phyloP scores from a whole-genome alignment of 2,329 filamentous ascomycete genomes.

The Stemphylium vesicarium region DNA sequence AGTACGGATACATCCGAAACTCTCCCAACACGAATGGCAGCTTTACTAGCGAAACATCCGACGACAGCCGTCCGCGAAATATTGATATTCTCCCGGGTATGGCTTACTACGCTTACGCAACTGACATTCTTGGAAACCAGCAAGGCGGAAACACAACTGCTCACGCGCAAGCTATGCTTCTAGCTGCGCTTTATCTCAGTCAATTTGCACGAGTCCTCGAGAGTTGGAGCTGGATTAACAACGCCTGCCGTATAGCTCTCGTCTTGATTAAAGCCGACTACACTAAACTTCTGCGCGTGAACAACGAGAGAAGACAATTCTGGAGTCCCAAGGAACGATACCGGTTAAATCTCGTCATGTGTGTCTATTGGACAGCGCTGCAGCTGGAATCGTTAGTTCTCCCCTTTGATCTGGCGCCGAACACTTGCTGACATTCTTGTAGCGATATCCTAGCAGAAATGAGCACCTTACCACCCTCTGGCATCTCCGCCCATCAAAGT shows the following conservation, averaged over 20 bases:
- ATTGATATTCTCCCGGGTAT: slow-evolving; percentile 87
- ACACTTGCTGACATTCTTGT: slow-evolving; percentile 14
- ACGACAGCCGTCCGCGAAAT: slow-evolving; percentile 60
- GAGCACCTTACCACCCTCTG: slow-evolving; percentile 64
- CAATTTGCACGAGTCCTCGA: slow-evolving; percentile 87
- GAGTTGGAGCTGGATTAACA: slow-evolving; percentile 75
- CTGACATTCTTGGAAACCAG: slow-evolving; percentile 83
- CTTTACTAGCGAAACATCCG: slow-evolving; percentile 34
- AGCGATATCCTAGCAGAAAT: slow-evolving; percentile 93
- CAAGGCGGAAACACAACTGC: slow-evolving; percentile 79
- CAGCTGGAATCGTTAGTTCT: slow-evolving; percentile 79
- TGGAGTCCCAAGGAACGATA: slow-evolving; percentile 37
- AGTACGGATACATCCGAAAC: slow-evolving; percentile 34
- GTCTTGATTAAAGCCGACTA: slow-evolving; percentile 73
- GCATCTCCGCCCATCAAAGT: slow-evolving; percentile 63
- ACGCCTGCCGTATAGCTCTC: slow-evolving; percentile 66
- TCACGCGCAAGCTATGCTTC: slow-evolving; percentile 82
- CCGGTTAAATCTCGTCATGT: slow-evolving; percentile 51
- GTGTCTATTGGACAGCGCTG: slow-evolving; percentile 92
- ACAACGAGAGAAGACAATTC: slow-evolving; percentile 21
- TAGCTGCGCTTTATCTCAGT: slow-evolving; percentile 87
- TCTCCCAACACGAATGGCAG: slow-evolving; percentile 51
- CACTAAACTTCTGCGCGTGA: slow-evolving; percentile 32
- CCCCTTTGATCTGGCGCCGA: not conserved
- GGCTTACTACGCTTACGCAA: slow-evolving; percentile 86